Conservation (phyloP, 805 yeast genomes). For the Candida koratica region DNA sequence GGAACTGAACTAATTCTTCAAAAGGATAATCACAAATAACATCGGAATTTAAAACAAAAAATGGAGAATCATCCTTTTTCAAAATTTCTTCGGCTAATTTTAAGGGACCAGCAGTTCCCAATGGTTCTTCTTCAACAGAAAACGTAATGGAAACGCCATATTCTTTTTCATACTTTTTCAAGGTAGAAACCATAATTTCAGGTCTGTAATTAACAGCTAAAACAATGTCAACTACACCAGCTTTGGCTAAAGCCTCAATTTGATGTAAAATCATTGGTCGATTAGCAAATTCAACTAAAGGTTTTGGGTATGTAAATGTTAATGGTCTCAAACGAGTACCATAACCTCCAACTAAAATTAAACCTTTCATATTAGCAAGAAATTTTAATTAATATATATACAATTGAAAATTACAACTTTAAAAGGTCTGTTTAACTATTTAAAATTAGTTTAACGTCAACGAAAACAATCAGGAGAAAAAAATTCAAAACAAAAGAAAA, state of each 20-base stretch:
- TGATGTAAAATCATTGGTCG: conserved; percentile 99
- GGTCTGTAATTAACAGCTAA: conserved; percentile 99
- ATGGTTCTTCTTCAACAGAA: conserved; percentile 98
- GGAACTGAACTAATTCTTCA: conserved; percentile 87
- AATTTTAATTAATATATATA: conserved; percentile 1
- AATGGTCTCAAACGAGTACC: conserved; percentile 99
- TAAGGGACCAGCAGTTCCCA: conserved; percentile 99
- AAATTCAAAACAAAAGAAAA: conserved; percentile 5
- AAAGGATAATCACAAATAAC: conserved; percentile 99
- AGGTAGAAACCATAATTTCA: conserved; percentile 95
- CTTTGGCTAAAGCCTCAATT: conserved; percentile 94
- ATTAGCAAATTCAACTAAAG: conserved; percentile 96
- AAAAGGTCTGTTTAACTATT: neutral
- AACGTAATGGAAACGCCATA: conserved; percentile 94
- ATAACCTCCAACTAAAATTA: conserved; percentile 98
- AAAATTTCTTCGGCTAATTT: conserved; percentile 92
- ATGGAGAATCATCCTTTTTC: conserved; percentile 92
- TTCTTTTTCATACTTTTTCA: conserved; percentile 89
- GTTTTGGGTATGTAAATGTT: conserved; percentile 92
- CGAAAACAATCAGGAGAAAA: conserved; percentile 4
- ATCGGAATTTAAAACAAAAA: conserved; percentile 96
- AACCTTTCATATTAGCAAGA: conserved; percentile 68
- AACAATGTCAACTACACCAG: conserved; percentile 98
- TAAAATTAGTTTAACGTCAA: conserved; percentile 4
- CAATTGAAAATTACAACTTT: neutral